These are phyloP conservation scores for Trametes maxima DNA, from an alignment of 768 basidiomycete species.

Conservation along the genomic window DNA sequence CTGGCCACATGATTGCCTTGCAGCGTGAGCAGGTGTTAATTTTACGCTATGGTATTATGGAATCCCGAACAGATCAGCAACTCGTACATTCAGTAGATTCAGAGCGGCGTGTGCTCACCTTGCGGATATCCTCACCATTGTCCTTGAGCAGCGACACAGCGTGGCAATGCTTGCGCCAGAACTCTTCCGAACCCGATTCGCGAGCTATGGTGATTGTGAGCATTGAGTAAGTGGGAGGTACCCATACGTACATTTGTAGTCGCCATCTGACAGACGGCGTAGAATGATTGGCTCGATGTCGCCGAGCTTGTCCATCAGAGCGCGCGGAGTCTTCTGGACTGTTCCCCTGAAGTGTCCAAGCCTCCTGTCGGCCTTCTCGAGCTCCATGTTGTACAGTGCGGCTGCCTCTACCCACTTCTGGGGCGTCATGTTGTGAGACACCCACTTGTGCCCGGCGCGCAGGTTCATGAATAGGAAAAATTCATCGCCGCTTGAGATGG, in stretches of 20 bases:
- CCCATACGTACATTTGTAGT: background rate
- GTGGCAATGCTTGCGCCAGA: background rate
- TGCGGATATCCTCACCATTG: too few species aligned
- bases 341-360: background rate
- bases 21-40: too few species aligned
- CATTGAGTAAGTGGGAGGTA: too few species aligned
- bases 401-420: slow-evolving; percentile 10
- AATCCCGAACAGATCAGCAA: too few species aligned
- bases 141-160: too few species aligned
- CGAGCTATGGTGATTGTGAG: too few species aligned
- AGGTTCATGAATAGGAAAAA: slow-evolving; percentile 24
- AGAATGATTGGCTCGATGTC: slow-evolving; percentile 7
- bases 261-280: background rate
- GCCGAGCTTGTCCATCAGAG: slow-evolving; percentile 11
- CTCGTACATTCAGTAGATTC: too few species aligned
- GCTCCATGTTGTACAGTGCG: slow-evolving; percentile 6
- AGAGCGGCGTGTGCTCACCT: too few species aligned
- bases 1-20: too few species aligned
- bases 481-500: background rate
- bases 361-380: background rate
- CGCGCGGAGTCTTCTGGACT: slow-evolving; percentile 17
- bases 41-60: too few species aligned
- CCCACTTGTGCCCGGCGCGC: slow-evolving; percentile 17
- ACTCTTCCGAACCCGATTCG: background rate
- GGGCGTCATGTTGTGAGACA: slow-evolving; percentile 22